These are phyloP conservation scores for Pseudopyricularia cyperi DNA, from an alignment of 2,329 filamentous ascomycete genomes.

Conservation along the genomic window DNA sequence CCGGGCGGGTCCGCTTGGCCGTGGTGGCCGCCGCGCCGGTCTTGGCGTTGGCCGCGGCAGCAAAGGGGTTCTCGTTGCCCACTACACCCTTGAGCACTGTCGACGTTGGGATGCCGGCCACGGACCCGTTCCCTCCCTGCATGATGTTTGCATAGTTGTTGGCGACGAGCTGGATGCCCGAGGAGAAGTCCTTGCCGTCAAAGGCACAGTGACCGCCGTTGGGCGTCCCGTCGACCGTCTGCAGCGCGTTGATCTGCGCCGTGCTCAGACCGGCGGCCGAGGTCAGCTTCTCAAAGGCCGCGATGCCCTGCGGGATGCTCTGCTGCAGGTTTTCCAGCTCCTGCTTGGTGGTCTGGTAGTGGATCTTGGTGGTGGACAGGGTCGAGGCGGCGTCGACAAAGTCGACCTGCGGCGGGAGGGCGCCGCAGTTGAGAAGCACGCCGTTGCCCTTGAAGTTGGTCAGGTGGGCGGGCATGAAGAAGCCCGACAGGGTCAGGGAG, in stretches of 20 bases:
- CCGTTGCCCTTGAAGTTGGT: constrained; percentile 31
- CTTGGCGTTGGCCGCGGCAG: background rate
- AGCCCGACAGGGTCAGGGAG: constrained; percentile 37
- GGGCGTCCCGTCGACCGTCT: constrained; percentile 44
- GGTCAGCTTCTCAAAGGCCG: constrained; percentile 36
- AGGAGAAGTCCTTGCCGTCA: constrained; percentile 37
- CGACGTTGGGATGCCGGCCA: constrained; percentile 33
- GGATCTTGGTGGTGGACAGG: constrained; percentile 33
- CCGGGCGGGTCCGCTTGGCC: background rate
- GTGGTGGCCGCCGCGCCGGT: no score
- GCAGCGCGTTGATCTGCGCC: constrained; percentile 31
- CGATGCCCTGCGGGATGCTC: constrained; percentile 34
- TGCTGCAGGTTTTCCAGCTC: constrained; percentile 35
- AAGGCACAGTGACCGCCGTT: constrained; percentile 46
- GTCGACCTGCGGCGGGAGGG: constrained; percentile 35
- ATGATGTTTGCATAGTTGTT: constrained; percentile 38
- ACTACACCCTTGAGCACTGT: constrained; percentile 34
- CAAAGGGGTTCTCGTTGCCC: constrained; percentile 27
- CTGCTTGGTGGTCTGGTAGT: constrained; percentile 41
- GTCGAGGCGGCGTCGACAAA: constrained; percentile 26
- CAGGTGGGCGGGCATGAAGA: constrained; percentile 45
- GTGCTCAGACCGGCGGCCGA: constrained; percentile 26
- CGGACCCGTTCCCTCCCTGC: constrained; percentile 35
- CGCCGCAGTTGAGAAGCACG: constrained; percentile 43
- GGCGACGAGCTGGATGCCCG: constrained; percentile 43